Evolutionary conservation across 352 stramenopile species (phyloP).

Genomic region (Globisporangium sylvaticum): DNA sequence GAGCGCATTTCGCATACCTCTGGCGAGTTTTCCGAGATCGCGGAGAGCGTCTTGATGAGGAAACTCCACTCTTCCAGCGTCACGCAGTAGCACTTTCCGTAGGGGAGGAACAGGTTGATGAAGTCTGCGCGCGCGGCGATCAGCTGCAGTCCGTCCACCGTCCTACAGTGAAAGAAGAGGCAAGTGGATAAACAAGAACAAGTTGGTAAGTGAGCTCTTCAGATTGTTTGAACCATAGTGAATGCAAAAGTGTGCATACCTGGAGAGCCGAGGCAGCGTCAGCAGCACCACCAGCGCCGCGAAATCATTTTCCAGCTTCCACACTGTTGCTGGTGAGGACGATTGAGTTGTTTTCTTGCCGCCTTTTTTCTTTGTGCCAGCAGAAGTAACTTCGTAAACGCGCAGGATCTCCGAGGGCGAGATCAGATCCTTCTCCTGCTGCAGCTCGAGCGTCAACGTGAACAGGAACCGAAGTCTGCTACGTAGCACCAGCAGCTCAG

Average conservation of each 20-base stretch:
- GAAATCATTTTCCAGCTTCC: conserved; percentile 54
- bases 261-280: conserved; percentile 44
- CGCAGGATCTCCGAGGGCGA: conserved; percentile 33
- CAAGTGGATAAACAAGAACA: background rate
- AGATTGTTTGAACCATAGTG: background rate
- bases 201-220: background rate
- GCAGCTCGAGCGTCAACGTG: conserved; percentile 35
- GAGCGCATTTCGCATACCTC: no score
- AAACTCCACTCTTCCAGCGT: conserved; percentile 75
- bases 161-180: conserved; percentile 21
- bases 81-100: conserved; percentile 61
- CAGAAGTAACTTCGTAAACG: conserved; percentile 3
- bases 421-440: conserved; percentile 52
- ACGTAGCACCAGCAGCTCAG: background rate
- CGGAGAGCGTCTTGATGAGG: conserved; percentile 62
- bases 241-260: conserved; percentile 26
- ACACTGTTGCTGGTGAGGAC: conserved; percentile 10
- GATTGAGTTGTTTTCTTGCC: background rate
- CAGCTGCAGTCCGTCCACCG: conserved; percentile 58
- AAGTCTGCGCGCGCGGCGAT: conserved; percentile 47
- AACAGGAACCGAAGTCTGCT: conserved; percentile 40
- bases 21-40: conserved; percentile 28
- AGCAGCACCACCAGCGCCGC: conserved; percentile 62
- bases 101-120: conserved; percentile 66
- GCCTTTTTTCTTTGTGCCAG: conserved; percentile 17